Evolutionary conservation across 2,329 filamentous ascomycete genomes (phyloP).

Genomic region (Orbilia ellipsospora): DNA sequence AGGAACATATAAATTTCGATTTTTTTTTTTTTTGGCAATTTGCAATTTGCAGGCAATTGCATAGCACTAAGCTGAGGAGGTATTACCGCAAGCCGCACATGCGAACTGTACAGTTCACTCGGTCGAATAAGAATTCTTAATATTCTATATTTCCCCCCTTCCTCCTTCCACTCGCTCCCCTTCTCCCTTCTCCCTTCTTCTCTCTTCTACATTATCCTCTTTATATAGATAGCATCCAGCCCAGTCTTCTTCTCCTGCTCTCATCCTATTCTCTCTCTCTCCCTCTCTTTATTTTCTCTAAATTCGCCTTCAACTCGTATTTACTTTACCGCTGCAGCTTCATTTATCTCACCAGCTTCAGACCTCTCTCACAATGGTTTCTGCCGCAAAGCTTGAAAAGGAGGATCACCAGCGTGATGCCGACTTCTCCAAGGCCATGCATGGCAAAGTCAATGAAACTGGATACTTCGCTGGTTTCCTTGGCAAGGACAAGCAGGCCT

Average conservation of each 20-base stretch:
- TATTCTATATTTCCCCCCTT: neutral
- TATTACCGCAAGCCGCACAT: no score
- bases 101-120: no score
- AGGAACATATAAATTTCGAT: no score
- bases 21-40: no score
- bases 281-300: neutral
- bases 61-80: no score
- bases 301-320: neutral
- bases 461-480: slow-evolving; percentile 78
- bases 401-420: slow-evolving; percentile 89
- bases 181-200: slow-evolving; percentile 2
- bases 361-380: slow-evolving; percentile 34
- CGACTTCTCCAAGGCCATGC: slow-evolving; percentile 88
- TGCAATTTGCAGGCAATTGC: no score
- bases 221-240: neutral
- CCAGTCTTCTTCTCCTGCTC: neutral
- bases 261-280: slow-evolving; percentile 2
- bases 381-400: slow-evolving; percentile 71
- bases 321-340: neutral
- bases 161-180: neutral
- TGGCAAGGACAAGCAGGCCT: slow-evolving; percentile 80
- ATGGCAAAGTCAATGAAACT: slow-evolving; percentile 73
- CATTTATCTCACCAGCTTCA: neutral
- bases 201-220: neutral
- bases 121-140: no score